A percentile compares a stretch with the other conserved stretches of the same genome.
Evolutionary conservation across 179 eudicot genomes (phyloP).

Genomic region (Heliamphora pulchella): DNA sequence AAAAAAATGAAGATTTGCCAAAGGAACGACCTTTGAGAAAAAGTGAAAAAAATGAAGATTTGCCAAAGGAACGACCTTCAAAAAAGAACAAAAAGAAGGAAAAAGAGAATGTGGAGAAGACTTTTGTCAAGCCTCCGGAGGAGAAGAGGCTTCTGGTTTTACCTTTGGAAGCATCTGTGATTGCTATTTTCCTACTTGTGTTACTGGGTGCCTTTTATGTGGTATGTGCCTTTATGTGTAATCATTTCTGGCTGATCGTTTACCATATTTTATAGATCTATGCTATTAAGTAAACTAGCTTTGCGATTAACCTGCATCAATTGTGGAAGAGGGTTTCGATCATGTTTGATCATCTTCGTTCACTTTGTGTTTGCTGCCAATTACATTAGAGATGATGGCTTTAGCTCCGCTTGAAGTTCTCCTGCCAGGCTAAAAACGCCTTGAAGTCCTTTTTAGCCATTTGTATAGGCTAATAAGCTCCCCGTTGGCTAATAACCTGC

Average conservation of each 20-base stretch:
- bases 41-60: constrained; percentile 73
- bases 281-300: background rate
- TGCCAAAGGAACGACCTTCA: constrained; percentile 43
- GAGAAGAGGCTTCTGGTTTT: constrained; percentile 70
- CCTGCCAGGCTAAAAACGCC: background rate
- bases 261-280: background rate
- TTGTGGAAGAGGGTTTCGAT: background rate
- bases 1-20: constrained; percentile 38
- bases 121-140: constrained; percentile 43
- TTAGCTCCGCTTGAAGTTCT: background rate
- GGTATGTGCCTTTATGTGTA: constrained; percentile 41
- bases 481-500: background rate
- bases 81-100: constrained; percentile 75
- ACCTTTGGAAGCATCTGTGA: constrained; percentile 77
- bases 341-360: background rate
- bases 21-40: constrained; percentile 58
- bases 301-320: background rate
- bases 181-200: constrained; percentile 64
- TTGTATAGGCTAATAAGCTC: background rate
- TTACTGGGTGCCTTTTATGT: constrained; percentile 93
- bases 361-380: background rate
- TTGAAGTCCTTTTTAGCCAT: background rate
- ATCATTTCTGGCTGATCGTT: background rate
- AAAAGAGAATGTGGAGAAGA: constrained; percentile 53
- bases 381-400: background rate